These are phyloP conservation scores for Aspergillus egyptiacus DNA, from an alignment of 495 filamentous ascomycete genomes.

Conservation along the genomic window DNA sequence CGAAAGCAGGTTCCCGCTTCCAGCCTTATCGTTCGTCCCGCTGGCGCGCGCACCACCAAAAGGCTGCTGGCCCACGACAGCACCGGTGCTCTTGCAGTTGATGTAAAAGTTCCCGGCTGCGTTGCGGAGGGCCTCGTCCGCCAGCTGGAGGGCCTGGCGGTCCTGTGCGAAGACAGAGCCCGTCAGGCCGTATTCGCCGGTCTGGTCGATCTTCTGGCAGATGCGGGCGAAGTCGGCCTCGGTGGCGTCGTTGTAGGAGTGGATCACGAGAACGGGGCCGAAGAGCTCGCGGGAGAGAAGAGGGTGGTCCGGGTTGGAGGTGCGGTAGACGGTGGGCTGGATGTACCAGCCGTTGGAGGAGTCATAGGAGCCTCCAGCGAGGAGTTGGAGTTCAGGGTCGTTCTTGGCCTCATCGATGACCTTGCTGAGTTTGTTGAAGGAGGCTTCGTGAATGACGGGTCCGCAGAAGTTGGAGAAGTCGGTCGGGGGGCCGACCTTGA, in stretches of 20 bases:
- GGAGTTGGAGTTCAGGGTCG: slow-evolving; percentile 54
- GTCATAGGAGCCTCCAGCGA: slow-evolving; percentile 56
- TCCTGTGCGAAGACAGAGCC: slow-evolving; percentile 74
- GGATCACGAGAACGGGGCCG: slow-evolving; percentile 55
- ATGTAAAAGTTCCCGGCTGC: slow-evolving; percentile 86
- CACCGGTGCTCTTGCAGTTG: slow-evolving; percentile 89
- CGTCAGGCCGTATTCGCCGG: slow-evolving; percentile 72
- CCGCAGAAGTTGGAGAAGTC: slow-evolving; percentile 59
- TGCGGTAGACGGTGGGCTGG: slow-evolving; percentile 61
- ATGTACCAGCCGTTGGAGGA: slow-evolving; percentile 59
- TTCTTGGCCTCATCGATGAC: slow-evolving; percentile 59
- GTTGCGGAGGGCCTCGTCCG: slow-evolving; percentile 69
- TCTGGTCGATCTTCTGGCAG: slow-evolving; percentile 54
- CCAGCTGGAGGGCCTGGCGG: slow-evolving; percentile 57
- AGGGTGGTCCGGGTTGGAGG: slow-evolving; percentile 57
- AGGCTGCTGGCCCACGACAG: slow-evolving; percentile 87
- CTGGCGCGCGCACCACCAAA: slow-evolving; percentile 83
- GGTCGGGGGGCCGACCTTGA: slow-evolving; percentile 63
- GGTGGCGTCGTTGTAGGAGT: slow-evolving; percentile 53
- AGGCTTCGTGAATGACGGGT: slow-evolving; percentile 50
- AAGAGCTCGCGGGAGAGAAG: slow-evolving; percentile 60
- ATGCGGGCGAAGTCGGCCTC: slow-evolving; percentile 47
- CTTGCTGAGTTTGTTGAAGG: slow-evolving; percentile 47
- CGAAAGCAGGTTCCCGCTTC: slow-evolving; percentile 65
- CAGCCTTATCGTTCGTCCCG: slow-evolving; percentile 90